Conservation (phyloP, 2,329 filamentous ascomycete species). For the Acrocalymma vagum region DNA sequence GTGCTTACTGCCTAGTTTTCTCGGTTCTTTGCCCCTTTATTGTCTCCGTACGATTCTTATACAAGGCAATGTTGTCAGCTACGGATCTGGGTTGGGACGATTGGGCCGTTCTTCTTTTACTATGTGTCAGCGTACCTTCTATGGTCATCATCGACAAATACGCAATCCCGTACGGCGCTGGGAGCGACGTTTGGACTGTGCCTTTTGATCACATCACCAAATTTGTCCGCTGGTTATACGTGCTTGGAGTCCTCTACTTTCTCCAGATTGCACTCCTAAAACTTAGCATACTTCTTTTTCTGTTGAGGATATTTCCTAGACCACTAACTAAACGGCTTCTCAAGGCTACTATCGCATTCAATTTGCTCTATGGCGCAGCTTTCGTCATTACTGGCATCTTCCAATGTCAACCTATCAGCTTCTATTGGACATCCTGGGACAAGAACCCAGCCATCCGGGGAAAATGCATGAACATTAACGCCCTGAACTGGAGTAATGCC, state of each 20-base stretch:
- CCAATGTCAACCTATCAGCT: conserved; percentile 44
- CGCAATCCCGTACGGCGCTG: conserved; percentile 50
- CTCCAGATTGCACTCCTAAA: conserved; percentile 35
- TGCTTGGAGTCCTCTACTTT: conserved; percentile 44
- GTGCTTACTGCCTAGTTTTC: conserved; percentile 43
- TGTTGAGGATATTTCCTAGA: conserved; percentile 39
- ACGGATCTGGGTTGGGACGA: conserved; percentile 51
- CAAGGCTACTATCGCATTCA: conserved; percentile 31
- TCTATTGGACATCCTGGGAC: conserved; percentile 43
- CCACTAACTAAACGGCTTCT: conserved; percentile 18
- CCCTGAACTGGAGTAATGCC: conserved; percentile 42
- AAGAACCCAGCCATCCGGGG: conserved; percentile 26
- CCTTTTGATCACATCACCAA: conserved; percentile 50
- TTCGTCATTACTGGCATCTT: conserved; percentile 31
- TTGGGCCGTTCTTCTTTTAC: conserved; percentile 31
- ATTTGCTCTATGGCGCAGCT: conserved; percentile 27
- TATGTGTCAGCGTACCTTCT: conserved; percentile 32
- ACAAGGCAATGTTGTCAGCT: conserved; percentile 46
- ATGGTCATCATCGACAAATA: conserved; percentile 34
- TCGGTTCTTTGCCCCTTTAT: conserved; percentile 44
- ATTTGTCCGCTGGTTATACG: conserved; percentile 49
- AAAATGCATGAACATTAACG: conserved; percentile 45
- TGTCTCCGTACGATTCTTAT: conserved; percentile 46
- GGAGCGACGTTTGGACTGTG: conserved; percentile 62
- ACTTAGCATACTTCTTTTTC: conserved; percentile 38